phyloP scores from a whole-genome alignment of 768 basidiomycete species.

The Mycena vulgaris region DNA sequence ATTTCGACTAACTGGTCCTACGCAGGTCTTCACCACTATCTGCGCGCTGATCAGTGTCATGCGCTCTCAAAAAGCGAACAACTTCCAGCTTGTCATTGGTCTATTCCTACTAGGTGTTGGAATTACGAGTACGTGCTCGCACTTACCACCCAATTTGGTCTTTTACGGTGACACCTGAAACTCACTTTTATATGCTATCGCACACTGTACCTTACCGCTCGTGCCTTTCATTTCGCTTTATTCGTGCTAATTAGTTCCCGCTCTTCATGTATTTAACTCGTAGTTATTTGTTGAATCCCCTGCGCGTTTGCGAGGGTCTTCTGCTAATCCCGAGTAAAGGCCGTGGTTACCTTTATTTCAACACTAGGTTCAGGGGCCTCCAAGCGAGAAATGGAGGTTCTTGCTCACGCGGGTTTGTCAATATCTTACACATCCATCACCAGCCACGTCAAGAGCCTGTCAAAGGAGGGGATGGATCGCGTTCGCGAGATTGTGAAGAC shows the following conservation, averaged over 20 bases:
- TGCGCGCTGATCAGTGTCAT: constrained; percentile 30
- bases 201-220: no score
- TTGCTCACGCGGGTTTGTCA: constrained; percentile 35
- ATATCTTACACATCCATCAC: constrained; percentile 24
- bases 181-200: no score
- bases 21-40: constrained; percentile 35
- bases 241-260: no score
- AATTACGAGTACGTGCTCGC: no score
- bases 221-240: no score
- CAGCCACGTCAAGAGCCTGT: constrained; percentile 25
- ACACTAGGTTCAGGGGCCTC: constrained; percentile 34
- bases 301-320: no score
- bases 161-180: no score
- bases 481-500: constrained; percentile 40
- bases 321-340: no score
- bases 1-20: not conserved
- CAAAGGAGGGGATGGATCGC: constrained; percentile 2
- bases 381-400: constrained; percentile 36
- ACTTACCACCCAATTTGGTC: no score
- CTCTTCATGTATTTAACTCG: no score
- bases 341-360: no score
- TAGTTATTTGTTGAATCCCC: no score
- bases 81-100: constrained; percentile 36
- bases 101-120: constrained; percentile 36
- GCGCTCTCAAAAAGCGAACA: constrained; percentile 34